Evolutionary conservation across 2,329 filamentous ascomycete genomes (phyloP), one percentile per base, ranked within the genome.

Genomic region (Boeremia lycopersici): DNA sequence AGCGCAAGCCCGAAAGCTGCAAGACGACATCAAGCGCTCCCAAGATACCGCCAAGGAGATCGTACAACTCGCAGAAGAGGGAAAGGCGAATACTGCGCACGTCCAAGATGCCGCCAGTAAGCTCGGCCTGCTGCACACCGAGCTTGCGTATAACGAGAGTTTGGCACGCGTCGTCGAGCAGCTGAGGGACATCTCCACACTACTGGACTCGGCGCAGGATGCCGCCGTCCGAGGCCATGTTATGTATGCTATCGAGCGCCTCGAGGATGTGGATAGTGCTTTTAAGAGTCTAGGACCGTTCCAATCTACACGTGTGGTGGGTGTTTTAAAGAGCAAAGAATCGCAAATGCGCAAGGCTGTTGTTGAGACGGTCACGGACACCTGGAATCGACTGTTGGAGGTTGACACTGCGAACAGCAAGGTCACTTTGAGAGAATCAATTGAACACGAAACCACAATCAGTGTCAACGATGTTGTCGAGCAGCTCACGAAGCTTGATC

Each of bases 1-100:
- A 52, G 78, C 82, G 46, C 91, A 95, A 73, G 91, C 93, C 42
- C 91, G 91, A 74, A 86, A 88, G 47, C 84, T 97, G 7, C 91
- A 96, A 73, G 84, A 88, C 58, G 93, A 97, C 70, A 93, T 97
- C 61, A 86, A 90, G 66, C 84, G 86, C 41, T 93, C 91, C 23
- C 88, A 91, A 67, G 83, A 85, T 13, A 87, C 92, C 31, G 92
- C 93, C 19, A 87, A 87, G 67, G 87, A 92, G 53, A 96, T 98
- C 54, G 84, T 93, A 5, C 84, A 87, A 39, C 85, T 91, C 66
- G 88, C 92, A 47, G 89, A 93, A 68, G 84, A 82, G 26, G 86
- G 88, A 11, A 85, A 86, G 57, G 78, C 80, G 36, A 78, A 90
- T 23, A 80, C 89, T 42, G 82, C 83, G 43, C 79, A 85, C 54